Evolutionary conservation across 73 alveolate genomes (phyloP).

Genomic region (Durusdinium trenchii): DNA sequence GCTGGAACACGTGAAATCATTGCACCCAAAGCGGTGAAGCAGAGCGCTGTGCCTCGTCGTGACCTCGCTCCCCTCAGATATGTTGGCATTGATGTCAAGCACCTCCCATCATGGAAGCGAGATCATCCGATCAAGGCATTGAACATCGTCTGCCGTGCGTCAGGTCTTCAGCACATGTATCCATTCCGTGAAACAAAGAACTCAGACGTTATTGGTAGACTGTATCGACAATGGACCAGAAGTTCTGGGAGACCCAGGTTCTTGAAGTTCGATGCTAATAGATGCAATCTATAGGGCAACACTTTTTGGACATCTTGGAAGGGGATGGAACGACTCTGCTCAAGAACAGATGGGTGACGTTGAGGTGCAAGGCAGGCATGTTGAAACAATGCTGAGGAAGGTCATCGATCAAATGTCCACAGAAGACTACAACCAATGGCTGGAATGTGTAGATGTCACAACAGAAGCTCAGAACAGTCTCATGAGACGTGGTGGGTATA

Average conservation of each 20-base stretch:
- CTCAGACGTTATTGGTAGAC: background rate
- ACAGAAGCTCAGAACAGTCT: background rate
- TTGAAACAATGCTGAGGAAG: background rate
- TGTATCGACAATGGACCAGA: constrained; percentile 21
- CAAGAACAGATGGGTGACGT: constrained; percentile 33
- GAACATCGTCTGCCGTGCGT: background rate
- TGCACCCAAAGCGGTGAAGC: background rate
- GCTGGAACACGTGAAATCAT: background rate
- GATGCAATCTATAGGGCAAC: constrained; percentile 44
- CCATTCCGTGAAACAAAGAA: background rate
- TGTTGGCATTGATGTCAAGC: background rate
- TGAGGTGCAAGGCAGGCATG: background rate
- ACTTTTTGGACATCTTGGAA: background rate
- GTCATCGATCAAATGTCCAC: background rate
- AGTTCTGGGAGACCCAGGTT: background rate
- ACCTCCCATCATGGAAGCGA: background rate
- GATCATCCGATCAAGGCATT: background rate
- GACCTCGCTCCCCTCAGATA: background rate
- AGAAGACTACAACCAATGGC: background rate
- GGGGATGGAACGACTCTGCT: constrained; percentile 19
- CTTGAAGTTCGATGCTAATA: background rate
- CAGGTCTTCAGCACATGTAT: background rate
- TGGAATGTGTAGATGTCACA: constrained; percentile 1
- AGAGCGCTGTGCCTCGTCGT: background rate
- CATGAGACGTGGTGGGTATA: background rate